Evolutionary conservation across 225 moss, liverwort and hornwort genomes (phyloP), one percentile per base, ranked within the genome.

Genomic region (Ulota crispa): DNA sequence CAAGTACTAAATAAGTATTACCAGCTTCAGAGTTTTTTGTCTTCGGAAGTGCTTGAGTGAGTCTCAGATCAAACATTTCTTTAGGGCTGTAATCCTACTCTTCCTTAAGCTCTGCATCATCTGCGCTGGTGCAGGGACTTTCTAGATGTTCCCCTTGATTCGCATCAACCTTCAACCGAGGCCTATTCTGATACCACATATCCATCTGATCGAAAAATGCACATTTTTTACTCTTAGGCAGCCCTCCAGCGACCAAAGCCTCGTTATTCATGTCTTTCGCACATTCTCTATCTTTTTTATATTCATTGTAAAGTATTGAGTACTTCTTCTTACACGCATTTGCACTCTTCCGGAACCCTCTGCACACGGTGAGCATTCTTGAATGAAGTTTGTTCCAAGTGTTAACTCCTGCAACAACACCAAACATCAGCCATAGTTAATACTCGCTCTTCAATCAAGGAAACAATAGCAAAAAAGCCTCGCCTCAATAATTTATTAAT

Each of bases 311-410:
- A 68, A 91, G 87, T 68, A 91, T 91, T n/a, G 91, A 91, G 64
- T 91, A 91, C 70, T 91, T 91, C 85, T 91, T 91, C 87, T 91
- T 91, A 86, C 91, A 91, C 73, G 91, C 91, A 77, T 91, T 91
- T 72, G 91, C 91, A 85, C 88, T 91, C 85, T 87, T 87, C 76
- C 88, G 91, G 64, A 91, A 91, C 34, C 87, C 91, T 87, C 89
- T 85, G 81, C 91, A 91, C 31, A 87, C 79, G 59, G 34, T 54
- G 42, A 79, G 65, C 91, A 91, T 91, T 60, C 89, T 91, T 60
- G 81, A 36, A 85, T 91, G 91, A 60, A 91, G 89, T 85, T 91
- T 91, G 70, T 56, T 91, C 91, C 91, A 91, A 76, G 91, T 91
- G 85, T 91, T 91, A 52, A 91, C 91, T 76, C 91, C 91, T 91